phyloP scores from a whole-genome alignment of 1,139 yeast genomes.

The Candida sp. region DNA sequence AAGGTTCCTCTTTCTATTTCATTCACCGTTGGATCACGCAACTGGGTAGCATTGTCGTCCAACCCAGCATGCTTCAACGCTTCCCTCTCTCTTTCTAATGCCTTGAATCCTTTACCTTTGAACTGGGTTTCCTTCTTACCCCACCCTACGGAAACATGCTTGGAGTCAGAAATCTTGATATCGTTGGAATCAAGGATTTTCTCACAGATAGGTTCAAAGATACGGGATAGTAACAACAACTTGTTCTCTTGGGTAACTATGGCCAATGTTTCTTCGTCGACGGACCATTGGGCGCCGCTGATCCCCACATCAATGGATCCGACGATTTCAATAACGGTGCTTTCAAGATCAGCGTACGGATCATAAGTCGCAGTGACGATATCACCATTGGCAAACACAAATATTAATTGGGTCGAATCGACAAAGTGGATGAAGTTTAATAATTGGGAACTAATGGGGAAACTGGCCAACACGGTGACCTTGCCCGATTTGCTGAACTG shows the following conservation, averaged over 20 bases:
- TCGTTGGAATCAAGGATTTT: constrained; percentile 62
- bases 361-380: constrained; percentile 71
- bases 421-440: constrained; percentile 67
- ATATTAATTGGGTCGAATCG: constrained; percentile 63
- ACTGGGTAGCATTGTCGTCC: constrained; percentile 50
- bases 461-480: constrained; percentile 56
- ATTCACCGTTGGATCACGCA: constrained; percentile 93
- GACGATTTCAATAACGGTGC: constrained; percentile 69
- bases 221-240: constrained; percentile 70
- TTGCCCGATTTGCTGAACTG: constrained; percentile 64
- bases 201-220: constrained; percentile 83
- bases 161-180: constrained; percentile 60
- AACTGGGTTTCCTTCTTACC: constrained; percentile 98
- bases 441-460: constrained; percentile 42
- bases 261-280: constrained; percentile 86
- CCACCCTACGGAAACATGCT: constrained; percentile 98
- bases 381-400: constrained; percentile 71
- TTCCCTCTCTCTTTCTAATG: constrained; percentile 66
- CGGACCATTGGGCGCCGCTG: constrained; percentile 82
- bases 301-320: constrained; percentile 87
- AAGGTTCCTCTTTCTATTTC: constrained; percentile 70
- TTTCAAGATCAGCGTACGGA: constrained; percentile 48
- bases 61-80: constrained; percentile 72
- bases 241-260: constrained; percentile 68
- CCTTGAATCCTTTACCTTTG: constrained; percentile 91